Evolutionary conservation across 2,329 filamentous ascomycete species (phyloP).

Genomic region (Diaporthe ampelina): DNA sequence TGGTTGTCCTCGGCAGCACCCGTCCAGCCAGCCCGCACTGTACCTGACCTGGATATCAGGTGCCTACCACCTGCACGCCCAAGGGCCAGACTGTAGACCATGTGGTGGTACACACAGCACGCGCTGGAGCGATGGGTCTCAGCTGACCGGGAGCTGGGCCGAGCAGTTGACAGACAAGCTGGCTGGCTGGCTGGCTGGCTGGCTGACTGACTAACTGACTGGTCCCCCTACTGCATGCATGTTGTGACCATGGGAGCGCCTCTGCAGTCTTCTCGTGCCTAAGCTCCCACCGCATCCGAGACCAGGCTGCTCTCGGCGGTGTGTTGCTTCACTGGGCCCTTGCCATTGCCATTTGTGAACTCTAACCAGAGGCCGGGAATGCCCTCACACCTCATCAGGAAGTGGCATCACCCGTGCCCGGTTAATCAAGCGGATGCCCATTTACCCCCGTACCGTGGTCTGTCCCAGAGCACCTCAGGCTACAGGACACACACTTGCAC

Average conservation of each 20-base stretch:
- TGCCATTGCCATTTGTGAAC: background rate
- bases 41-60: constrained; percentile 3
- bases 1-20: background rate
- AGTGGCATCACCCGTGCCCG: constrained; percentile 22
- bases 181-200: no score
- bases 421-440: constrained; percentile 15
- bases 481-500: background rate
- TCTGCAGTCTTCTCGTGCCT: constrained; percentile 6
- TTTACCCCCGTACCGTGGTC: constrained; percentile 2
- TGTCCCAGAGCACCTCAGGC: background rate
- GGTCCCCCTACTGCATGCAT: background rate
- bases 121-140: constrained; percentile 15
- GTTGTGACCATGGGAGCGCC: background rate
- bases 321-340: background rate
- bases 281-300: constrained; percentile 26
- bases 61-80: background rate
- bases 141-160: background rate
- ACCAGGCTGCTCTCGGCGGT: background rate
- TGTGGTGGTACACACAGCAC: background rate
- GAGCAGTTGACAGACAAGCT: constrained; percentile 11
- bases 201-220: background rate
- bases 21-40: background rate
- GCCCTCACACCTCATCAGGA: constrained; percentile 5
- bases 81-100: background rate
- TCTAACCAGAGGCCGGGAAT: constrained; percentile 22